Percentiles rank a stretch among this genome's conserved stretches.
phyloP scores from a whole-genome alignment of 495 filamentous ascomycete species.

The Penicillium pulvis region DNA sequence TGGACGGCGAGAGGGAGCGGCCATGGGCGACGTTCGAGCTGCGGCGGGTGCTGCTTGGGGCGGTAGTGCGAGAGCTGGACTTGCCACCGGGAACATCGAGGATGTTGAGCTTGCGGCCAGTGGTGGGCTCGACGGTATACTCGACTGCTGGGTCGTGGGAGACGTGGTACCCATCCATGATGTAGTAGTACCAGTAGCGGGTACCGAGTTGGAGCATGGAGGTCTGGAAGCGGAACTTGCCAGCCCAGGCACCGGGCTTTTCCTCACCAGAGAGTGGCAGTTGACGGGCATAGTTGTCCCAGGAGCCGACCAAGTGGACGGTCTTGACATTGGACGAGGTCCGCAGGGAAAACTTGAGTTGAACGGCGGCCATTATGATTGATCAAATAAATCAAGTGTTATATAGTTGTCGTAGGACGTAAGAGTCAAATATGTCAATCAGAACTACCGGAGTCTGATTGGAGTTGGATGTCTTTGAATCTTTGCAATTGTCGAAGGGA shows the following conservation, averaged over 20 bases:
- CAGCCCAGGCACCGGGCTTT: conserved; percentile 87
- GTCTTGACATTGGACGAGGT: conserved; percentile 97
- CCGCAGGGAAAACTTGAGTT: conserved; percentile 87
- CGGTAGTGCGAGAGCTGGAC: conserved; percentile 23
- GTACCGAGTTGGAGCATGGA: conserved; percentile 77
- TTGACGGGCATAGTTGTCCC: conserved; percentile 95
- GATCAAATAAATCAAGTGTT: conserved; percentile 26
- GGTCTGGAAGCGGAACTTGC: conserved; percentile 94
- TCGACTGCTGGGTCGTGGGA: conserved; percentile 93
- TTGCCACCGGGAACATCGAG: conserved; percentile 63
- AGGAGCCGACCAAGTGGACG: conserved; percentile 95
- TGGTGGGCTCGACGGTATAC: conserved; percentile 92
- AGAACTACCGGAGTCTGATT: conserved; percentile 27
- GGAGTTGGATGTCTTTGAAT: conserved; percentile 7
- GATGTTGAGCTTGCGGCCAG: conserved; percentile 88
- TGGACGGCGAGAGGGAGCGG: conserved; percentile 80
- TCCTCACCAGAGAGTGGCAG: conserved; percentile 88
- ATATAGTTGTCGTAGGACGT: conserved; percentile 28
- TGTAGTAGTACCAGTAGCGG: conserved; percentile 99
- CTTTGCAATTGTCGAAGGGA: conserved; percentile 20
- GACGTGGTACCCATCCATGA: conserved; percentile 99
- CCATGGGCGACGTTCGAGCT: conserved; percentile 74
- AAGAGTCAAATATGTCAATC: conserved; percentile 23
- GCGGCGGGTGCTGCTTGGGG: conserved; percentile 30
- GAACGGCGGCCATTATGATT: conserved; percentile 77